These are phyloP conservation scores for Cryptosporidium xiaoi DNA, from an alignment of 169 alveolate genomes.

Conservation along the genomic window DNA sequence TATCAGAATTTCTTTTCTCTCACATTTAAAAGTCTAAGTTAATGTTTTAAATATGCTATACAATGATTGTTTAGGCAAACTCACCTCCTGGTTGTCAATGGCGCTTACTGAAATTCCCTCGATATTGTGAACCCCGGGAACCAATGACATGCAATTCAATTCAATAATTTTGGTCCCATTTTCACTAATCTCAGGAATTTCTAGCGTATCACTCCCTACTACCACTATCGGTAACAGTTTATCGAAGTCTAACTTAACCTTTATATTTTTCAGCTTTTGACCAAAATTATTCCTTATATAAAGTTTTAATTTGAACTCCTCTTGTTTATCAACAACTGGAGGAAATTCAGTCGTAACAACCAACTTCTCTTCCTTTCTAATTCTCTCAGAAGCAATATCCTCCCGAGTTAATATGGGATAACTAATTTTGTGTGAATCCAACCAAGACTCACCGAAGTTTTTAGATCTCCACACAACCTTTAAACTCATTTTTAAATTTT, in stretches of 20 bases:
- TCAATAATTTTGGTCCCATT: slow-evolving; percentile 14
- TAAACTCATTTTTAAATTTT: not conserved
- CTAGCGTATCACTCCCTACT: slow-evolving; percentile 20
- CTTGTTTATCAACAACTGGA: slow-evolving; percentile 11
- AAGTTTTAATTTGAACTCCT: slow-evolving; percentile 20
- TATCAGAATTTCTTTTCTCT: no score
- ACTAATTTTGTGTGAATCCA: slow-evolving; percentile 21
- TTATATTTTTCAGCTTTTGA: not conserved
- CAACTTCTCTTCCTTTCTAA: not conserved
- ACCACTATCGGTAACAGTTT: slow-evolving; percentile 36
- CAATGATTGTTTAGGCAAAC: not conserved
- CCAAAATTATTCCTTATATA: slow-evolving; percentile 15
- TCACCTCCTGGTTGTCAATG: slow-evolving; percentile 2
- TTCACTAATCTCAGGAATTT: not conserved
- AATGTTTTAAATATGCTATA: no score
- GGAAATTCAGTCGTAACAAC: slow-evolving; percentile 13
- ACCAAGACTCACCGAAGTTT: slow-evolving; percentile 53
- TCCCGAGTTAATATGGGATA: not conserved
- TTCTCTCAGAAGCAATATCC: not conserved
- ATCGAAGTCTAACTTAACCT: slow-evolving; percentile 22
- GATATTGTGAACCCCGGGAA: slow-evolving; percentile 37
- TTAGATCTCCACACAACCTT: slow-evolving; percentile 24
- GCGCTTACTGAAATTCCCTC: slow-evolving; percentile 26
- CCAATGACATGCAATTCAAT: slow-evolving; percentile 18
- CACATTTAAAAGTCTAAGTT: no score